Base-by-base conservation (phyloP, 305 asterid species). In the Fraxinus floribunda region DNA sequence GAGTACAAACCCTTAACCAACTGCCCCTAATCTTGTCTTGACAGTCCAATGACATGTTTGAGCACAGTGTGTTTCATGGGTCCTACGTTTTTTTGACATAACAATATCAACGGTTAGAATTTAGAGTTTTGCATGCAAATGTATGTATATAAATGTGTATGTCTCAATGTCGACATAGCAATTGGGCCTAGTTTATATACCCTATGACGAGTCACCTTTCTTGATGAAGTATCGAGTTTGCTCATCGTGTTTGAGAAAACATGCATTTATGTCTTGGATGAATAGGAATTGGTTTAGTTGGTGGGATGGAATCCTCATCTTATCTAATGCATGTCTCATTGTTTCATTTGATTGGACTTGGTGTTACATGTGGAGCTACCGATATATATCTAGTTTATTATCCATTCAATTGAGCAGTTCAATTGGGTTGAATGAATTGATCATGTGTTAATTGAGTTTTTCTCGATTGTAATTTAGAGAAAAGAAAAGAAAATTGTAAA, bases 11-110 rank as follows among this genome's bases (percentile, higher is more conserved):
- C 44, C 73, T 32, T 70, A 81, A 84, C 84, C 80, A 80, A 66
- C 55, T 78, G 36, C 32, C 64, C 83, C 79, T 82, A 84, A 84
- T 89, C 89, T 80, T 89, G 92, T 89, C 92, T 26, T 84, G 88
- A 87, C 86, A 89, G 57, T 89, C 88, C 89, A 85, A 84, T 68
- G 88, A 89, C 92, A 87, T 84, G 89, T 89, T 87, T 79, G 83
- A 82, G 89, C 88, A 79, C 81, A 84, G 87, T 84, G 87, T 85
- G 86, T 85, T 85, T 80, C 83, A 73, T 80, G 87, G 92, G 89
- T 77, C 92, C 88, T 84, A 81, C 86, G 2, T 15, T 82, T 81
- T 13, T 80, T 86, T 38, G 38, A 79, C 66, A 75, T 38, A 71
- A 82, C 71, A 76, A 62, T 60, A 44, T 80, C 82, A 75, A 24